phyloP scores from a whole-genome alignment of 345 rosid genomes.

The Nephelium lappaceum region DNA sequence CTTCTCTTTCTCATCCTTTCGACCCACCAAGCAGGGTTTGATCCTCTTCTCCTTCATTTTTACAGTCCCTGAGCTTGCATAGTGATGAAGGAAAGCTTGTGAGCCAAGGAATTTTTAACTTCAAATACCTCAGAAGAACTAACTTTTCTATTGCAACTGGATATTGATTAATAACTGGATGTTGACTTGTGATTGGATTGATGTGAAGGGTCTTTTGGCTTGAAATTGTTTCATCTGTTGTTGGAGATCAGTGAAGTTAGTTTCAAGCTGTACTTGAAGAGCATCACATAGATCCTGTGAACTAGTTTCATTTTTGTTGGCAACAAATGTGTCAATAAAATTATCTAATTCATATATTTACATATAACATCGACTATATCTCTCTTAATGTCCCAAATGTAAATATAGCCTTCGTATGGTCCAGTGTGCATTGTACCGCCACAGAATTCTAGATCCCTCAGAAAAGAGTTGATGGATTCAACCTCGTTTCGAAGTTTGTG shows the following conservation, averaged over 20 bases:
- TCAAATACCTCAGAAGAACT: neutral
- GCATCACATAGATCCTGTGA: neutral
- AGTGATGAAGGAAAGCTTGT: constrained; percentile 7
- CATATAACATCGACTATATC: neutral
- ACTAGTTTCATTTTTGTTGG: neutral
- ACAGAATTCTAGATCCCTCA: neutral
- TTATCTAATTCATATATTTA: neutral
- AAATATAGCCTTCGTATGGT: no score
- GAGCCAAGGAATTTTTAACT: constrained; percentile 1
- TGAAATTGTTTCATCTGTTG: neutral
- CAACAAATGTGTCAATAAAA: neutral
- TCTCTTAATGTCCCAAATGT: neutral
- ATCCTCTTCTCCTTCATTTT: no score
- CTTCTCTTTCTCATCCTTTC: no score
- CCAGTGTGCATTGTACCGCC: no score
- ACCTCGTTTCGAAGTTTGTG: neutral
- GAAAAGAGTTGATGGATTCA: neutral
- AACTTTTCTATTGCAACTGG: neutral
- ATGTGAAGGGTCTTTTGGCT: neutral
- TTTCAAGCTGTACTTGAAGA: neutral
- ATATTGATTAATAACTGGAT: neutral
- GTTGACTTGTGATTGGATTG: neutral
- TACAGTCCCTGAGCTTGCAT: neutral
- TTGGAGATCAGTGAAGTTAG: neutral
- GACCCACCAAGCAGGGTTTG: no score